Evolutionary conservation across 164 flowering plant genomes (phyloP).

Genomic region (Kingdonia uniflora): DNA sequence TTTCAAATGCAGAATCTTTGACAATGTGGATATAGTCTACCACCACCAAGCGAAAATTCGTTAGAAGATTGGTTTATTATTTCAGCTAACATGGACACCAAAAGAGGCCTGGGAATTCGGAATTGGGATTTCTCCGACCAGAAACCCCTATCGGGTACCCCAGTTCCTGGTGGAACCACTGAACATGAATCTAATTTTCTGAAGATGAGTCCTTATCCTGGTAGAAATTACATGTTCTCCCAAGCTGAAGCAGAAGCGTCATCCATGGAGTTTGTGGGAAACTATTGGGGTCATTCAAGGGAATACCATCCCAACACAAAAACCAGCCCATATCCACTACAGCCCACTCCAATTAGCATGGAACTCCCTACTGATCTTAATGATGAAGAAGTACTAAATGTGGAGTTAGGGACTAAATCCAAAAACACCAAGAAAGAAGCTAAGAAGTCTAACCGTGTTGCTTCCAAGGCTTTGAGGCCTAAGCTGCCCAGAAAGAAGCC

Average conservation of each 20-base stretch:
- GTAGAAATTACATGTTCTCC: slow-evolving; percentile 21
- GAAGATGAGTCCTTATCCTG: slow-evolving; percentile 19
- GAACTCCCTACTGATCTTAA: slow-evolving; percentile 19
- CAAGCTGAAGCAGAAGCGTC: slow-evolving; percentile 19
- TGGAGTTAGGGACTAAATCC: slow-evolving; percentile 11
- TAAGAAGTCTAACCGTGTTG: slow-evolving; percentile 17
- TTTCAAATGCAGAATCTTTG: no score
- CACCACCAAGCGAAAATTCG: no score
- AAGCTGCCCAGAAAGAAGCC: slow-evolving; percentile 30
- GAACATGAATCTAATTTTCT: slow-evolving; percentile 9
- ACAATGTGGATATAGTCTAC: no score
- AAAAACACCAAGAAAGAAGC: slow-evolving; percentile 20
- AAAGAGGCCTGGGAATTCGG: slow-evolving; percentile 12
- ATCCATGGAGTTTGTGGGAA: slow-evolving; percentile 14
- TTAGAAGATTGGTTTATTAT: no score
- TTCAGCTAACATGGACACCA: slow-evolving; percentile 16
- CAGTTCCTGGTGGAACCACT: slow-evolving; percentile 8
- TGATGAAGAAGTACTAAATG: slow-evolving; percentile 11
- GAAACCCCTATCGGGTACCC: slow-evolving; percentile 4
- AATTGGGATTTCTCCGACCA: slow-evolving; percentile 19
- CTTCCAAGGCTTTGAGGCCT: slow-evolving; percentile 22
- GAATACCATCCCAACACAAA: slow-evolving; percentile 16
- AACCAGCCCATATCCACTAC: slow-evolving; percentile 14
- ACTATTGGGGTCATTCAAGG: slow-evolving; percentile 24
- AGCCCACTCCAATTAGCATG: slow-evolving; percentile 16